These are phyloP conservation scores for Penicillium brasilianum DNA, from an alignment of 2,329 filamentous ascomycete species.

Conservation along the genomic window DNA sequence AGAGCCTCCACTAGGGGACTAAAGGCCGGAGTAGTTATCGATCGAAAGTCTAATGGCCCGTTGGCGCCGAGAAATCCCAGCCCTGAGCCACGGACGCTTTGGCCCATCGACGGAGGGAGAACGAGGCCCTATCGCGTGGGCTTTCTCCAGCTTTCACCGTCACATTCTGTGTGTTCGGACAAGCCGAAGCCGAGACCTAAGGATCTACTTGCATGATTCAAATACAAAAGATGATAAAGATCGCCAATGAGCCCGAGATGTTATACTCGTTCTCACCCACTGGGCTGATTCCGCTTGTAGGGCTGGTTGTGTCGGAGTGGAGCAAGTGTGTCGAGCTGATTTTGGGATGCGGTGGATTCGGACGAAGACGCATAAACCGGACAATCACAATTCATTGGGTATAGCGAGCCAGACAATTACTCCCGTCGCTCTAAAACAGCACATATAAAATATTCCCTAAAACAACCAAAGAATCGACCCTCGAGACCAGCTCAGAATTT, in stretches of 20 bases:
- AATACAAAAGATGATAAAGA: not conserved
- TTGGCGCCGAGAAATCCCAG: not conserved
- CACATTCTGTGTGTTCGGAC: not conserved
- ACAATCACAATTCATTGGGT: conserved; percentile 6
- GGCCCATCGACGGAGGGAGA: not conserved
- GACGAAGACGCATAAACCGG: not conserved
- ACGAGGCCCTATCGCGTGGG: not conserved
- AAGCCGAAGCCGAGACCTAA: not conserved
- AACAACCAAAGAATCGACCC: not conserved
- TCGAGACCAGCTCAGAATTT: conserved; percentile 42
- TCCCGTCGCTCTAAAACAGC: conserved; percentile 10
- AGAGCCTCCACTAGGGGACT: not conserved
- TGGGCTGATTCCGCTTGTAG: not conserved
- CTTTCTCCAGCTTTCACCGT: not conserved
- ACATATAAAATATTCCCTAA: not conserved
- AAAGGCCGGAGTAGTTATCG: not conserved
- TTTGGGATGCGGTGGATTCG: not conserved
- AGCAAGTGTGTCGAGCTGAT: not conserved
- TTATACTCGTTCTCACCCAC: not conserved
- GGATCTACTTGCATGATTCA: not conserved
- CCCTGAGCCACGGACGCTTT: not conserved
- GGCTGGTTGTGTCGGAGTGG: not conserved
- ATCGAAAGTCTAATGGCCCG: not conserved
- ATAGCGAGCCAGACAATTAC: conserved; percentile 8
- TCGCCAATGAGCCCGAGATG: not conserved